Evolutionary conservation across 1,139 yeast genomes (phyloP), one percentile per base, ranked within the genome.

Genomic region (Meyerozyma sp.): DNA sequence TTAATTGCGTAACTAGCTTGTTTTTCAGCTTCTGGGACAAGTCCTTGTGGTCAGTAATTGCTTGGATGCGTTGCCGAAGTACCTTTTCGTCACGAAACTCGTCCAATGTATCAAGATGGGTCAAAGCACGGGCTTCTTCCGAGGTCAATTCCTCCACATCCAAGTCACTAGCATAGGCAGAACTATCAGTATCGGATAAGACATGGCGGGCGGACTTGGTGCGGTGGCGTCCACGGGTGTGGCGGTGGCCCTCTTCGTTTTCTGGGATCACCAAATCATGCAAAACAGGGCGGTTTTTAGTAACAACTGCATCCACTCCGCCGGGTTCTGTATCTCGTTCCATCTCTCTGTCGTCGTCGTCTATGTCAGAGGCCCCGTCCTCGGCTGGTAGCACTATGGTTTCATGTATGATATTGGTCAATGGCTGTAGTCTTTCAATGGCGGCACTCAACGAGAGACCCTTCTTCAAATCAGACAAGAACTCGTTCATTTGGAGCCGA

Each of bases 1-100:
- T 87, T 42, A 88, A 65, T 48, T 78, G 70, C 40, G 91, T 94
- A 29, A 87, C 84, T 49, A 81, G 58, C 59, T 75, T 69, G 49
- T 82, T 79, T 57, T 85, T 82, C 55, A 77, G 78, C 41, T 69
- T 58, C 49, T 84, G 84, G 36, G 66, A 57, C 32, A 83, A 51
- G 28, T 58, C 62, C 2, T 59, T 60, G 44, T 79, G 61, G 3
- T 61, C 60, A 46, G 82, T 78, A 42, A 86, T 84, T 41, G 68
- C 70, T 48, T 75, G 76, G 42, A 86, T 85, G 54, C 79, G 71
- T 29, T 60, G 61, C 43, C 94, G 67, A 36, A 85, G 57, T n/a
- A 78, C 57, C 18, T 61, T 62, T 50, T 81, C 81, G 54, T 78
- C 75, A 41, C 69, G 66, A 49, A 77, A 76, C 49, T 81, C 84